Evolutionary conservation across 768 basidiomycete genomes (phyloP), one percentile per base, ranked within the genome.

Genomic region (Tulasnella sp.): DNA sequence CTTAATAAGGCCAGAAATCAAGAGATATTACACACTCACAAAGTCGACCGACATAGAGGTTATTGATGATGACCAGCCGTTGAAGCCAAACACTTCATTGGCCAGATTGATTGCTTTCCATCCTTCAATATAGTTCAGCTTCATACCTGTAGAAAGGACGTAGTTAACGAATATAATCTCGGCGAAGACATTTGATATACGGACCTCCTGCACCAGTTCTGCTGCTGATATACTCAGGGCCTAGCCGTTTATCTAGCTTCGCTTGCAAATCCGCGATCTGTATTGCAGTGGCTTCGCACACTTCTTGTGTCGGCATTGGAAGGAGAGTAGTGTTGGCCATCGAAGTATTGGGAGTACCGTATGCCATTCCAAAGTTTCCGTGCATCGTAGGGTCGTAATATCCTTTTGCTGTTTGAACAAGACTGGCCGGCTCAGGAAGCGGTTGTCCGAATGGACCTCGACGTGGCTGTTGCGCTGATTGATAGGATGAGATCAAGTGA

Each of bases 81-180:
- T 89, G 70, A 90, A 96, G 1, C 93, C 93, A 66, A 99, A 98
- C 37, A 98, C 85, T 57, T 99, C 93, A 63, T 99, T 99, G 2
- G 93, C 95, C 20, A 99, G 73, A 61, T 92, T 93, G 65, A 99
- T 95, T 32, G 91, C 81, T 67, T 89, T 92, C 93, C 93, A 98
- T 0, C 93, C 95, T 63, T 98, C 93, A 1, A 84, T 83, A 61
- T 99, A 96, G 13, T 83, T 91, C 40, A 99, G 69, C 64, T 92
- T 95, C 13, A 76, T 75, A 3, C 85, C 87, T 35, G 83, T 84
- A 15, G 46, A 40, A 27, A 16, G n/a, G 16, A 25, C 34, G 1
- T 34, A 28, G 20, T 10, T 39, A 37, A 5, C 20, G 2, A 31
- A 3, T 34, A 24, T 0, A 6, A 37, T 1, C 22, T 9, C n/a